Evolutionary conservation across 2,329 filamentous ascomycete genomes (phyloP).

Genomic region (Trichoderma sp.): DNA sequence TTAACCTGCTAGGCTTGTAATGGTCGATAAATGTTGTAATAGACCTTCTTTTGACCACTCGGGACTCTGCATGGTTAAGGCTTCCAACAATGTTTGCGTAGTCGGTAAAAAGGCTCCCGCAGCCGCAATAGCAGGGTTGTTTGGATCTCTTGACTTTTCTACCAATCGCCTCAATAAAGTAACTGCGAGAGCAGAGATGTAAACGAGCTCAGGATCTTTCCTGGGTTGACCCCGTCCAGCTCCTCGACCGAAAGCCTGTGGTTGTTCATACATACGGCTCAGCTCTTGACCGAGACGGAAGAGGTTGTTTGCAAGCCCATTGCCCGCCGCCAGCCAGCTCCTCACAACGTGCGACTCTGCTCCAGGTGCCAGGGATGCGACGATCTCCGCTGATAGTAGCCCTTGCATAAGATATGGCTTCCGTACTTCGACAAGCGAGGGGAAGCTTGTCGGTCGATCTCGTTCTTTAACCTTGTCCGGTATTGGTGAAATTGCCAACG

Average conservation of each 20-base stretch:
- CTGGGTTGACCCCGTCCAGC: conserved; percentile 41
- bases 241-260: conserved; percentile 40
- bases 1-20: conserved; percentile 40
- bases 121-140: conserved; percentile 53
- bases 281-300: conserved; percentile 75
- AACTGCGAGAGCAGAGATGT: conserved; percentile 70
- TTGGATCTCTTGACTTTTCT: conserved; percentile 68
- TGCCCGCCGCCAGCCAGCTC: conserved; percentile 80
- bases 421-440: conserved; percentile 75
- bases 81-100: conserved; percentile 68
- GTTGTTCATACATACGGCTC: conserved; percentile 63
- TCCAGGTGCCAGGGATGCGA: conserved; percentile 73
- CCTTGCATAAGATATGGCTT: conserved; percentile 93
- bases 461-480: conserved; percentile 64
- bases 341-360: conserved; percentile 74
- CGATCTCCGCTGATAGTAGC: conserved; percentile 84
- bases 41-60: conserved; percentile 68
- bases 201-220: conserved; percentile 58
- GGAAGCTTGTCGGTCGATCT: conserved; percentile 61
- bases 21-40: conserved; percentile 69
- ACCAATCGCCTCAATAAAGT: conserved; percentile 69
- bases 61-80: conserved; percentile 65
- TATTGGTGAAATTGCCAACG: conserved; percentile 80
- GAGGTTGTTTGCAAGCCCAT: conserved; percentile 81
- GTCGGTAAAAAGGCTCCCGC: conserved; percentile 67